phyloP scores from a whole-genome alignment of 345 rosid genomes.

The Ailanthus altissimus region DNA sequence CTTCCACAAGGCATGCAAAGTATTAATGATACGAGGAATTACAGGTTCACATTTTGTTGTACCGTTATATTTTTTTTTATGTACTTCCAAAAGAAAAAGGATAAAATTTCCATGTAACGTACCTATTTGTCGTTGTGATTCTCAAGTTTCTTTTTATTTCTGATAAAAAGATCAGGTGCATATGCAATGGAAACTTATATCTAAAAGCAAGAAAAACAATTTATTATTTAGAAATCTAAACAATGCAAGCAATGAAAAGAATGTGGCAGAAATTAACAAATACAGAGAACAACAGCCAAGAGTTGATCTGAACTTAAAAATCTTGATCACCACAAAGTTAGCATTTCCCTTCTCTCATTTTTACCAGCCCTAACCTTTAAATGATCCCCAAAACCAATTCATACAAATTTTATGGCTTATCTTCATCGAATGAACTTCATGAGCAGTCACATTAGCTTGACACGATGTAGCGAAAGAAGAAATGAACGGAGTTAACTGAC shows the following conservation, averaged over 20 bases:
- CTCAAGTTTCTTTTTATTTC: background rate
- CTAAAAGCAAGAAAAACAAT: background rate
- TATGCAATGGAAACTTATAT: background rate
- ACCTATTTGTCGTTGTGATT: background rate
- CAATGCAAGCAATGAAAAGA: background rate
- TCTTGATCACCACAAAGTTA: background rate
- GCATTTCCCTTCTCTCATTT: background rate
- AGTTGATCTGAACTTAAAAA: background rate
- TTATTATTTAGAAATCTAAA: background rate
- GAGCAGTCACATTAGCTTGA: background rate
- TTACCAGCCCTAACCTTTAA: background rate
- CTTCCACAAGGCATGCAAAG: background rate
- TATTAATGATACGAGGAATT: background rate
- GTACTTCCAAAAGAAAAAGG: background rate
- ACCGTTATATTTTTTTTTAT: background rate
- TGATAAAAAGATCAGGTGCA: background rate
- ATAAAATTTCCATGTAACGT: background rate
- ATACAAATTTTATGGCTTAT: background rate
- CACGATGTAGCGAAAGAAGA: background rate
- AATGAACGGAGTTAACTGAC: conserved; percentile 37
- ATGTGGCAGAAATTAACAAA: background rate
- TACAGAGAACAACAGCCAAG: background rate
- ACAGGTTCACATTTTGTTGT: background rate
- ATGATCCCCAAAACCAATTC: background rate
- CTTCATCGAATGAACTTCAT: background rate